Base-by-base conservation (phyloP, 495 filamentous ascomycete genomes). In the Aspergillus funiculosus region DNA sequence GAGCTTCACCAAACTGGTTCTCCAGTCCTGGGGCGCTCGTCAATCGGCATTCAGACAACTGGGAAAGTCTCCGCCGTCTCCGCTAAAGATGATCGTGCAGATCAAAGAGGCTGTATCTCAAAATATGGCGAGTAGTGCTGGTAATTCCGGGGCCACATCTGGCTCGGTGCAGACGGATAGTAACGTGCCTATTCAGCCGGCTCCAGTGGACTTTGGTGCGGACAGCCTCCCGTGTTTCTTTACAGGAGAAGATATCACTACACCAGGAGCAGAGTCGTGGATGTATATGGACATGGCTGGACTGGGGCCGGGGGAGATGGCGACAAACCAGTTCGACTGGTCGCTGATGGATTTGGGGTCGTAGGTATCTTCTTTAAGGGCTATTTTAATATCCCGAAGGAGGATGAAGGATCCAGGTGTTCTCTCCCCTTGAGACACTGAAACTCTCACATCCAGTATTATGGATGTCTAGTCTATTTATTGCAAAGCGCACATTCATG, bases 21-120 rank as follows among this genome's bases (percentile, higher is more conserved):
- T 79, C 14, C 54, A 62, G 17, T 69, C 67, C 11, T 79, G 75
- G 76, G 62, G 69, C 8, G 62, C 57, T 6, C 43, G 49, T 10
- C 60, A 66, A 42, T 46, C 48, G 41, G 39, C 35, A 13, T 46
- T 37, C 29, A 54, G 30, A 21, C 45, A 58, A 31, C 39, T 20
- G 8, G 54, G 50, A 39, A 34, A 63, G 39, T 21, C 56, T 5
- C 24, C 59, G 21, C 29, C 24, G 15, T 44, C 57, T 32, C 73
- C 73, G n/a, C n/a, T n/a, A n/a, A n/a, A n/a, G 24, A 54, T 54
- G 39, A 71, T 78, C 49, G 65, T 78, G 7, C 25, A n/a, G 3
- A 21, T 42, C 18, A 42, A n/a, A n/a, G n/a, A n/a, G n/a, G n/a
- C n/a, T n/a, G n/a, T n/a, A n/a, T n/a, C n/a, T n/a, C n/a, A n/a